Evolutionary conservation across 208 protist species (phyloP).

Genomic region (Leishmania braziliensis): DNA sequence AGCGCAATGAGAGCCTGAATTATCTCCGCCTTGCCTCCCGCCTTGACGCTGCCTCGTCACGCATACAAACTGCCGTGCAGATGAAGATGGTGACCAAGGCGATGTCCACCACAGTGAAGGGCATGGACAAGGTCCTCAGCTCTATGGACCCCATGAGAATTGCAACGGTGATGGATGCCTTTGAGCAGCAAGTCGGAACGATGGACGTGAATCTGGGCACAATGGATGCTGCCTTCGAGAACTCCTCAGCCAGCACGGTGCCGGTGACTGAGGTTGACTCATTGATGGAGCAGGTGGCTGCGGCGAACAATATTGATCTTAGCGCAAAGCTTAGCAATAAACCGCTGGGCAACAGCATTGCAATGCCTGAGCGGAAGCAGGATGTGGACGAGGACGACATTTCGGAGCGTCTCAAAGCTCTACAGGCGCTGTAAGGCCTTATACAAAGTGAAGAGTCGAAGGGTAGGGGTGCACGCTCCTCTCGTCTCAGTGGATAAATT

Average conservation of each 20-base stretch:
- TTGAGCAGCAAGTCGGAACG: conserved; percentile 96
- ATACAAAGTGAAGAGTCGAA: background rate
- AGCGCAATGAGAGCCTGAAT: conserved; percentile 96
- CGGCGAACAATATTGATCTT: conserved; percentile 95
- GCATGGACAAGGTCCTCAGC: conserved; percentile 94
- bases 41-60: conserved; percentile 95
- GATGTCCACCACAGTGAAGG: conserved; percentile 94
- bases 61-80: conserved; percentile 95
- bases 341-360: conserved; percentile 33
- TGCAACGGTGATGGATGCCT: conserved; percentile 96
- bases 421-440: conserved; percentile 45
- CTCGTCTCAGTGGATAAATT: background rate
- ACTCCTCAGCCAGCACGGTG: conserved; percentile 84
- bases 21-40: conserved; percentile 95
- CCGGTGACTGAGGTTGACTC: conserved; percentile 91
- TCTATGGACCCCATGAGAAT: conserved; percentile 94
- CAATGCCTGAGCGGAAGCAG: conserved; percentile 26
- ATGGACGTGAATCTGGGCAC: conserved; percentile 94
- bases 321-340: conserved; percentile 53
- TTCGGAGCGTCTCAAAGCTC: conserved; percentile 54
- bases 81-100: conserved; percentile 91
- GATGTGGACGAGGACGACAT: conserved; percentile 68
- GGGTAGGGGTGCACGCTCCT: background rate
- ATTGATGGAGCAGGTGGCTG: conserved; percentile 94
- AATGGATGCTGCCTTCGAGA: conserved; percentile 94